Percentiles rank a stretch among this genome's conserved stretches.
Evolutionary conservation across 306 rosid species (phyloP).

Genomic region (Vicia villosa): DNA sequence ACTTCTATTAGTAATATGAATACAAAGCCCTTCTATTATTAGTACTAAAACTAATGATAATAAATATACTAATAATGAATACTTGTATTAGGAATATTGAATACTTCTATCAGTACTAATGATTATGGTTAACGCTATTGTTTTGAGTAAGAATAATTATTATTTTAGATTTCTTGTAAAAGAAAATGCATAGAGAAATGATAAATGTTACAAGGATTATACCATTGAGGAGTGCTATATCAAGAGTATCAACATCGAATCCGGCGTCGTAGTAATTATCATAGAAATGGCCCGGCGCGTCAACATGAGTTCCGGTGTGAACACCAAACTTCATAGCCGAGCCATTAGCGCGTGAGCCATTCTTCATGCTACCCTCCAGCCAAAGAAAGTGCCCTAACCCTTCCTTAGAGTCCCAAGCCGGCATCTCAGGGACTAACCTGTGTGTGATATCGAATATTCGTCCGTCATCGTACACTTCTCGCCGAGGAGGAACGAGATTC

Average conservation of each 20-base stretch:
- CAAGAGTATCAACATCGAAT: slow-evolving; percentile 81
- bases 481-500: slow-evolving; percentile 59
- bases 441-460: slow-evolving; percentile 73
- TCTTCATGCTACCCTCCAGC: slow-evolving; percentile 76
- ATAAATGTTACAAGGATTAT: neutral
- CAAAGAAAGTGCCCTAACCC: slow-evolving; percentile 75
- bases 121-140: too few species aligned
- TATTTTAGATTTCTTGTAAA: too few species aligned
- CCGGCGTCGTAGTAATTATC: slow-evolving; percentile 85
- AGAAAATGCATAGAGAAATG: too few species aligned
- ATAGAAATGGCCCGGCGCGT: slow-evolving; percentile 76
- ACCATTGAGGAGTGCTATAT: slow-evolving; percentile 77
- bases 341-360: slow-evolving; percentile 68
- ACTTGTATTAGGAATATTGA: too few species aligned
- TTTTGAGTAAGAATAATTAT: too few species aligned
- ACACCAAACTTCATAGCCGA: slow-evolving; percentile 62
- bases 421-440: slow-evolving; percentile 53
- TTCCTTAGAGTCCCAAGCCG: slow-evolving; percentile 57
- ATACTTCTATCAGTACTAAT: too few species aligned
- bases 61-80: too few species aligned
- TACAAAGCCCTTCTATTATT: too few species aligned
- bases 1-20: too few species aligned
- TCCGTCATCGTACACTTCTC: slow-evolving; percentile 74
- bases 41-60: too few species aligned
- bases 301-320: slow-evolving; percentile 92